A percentile compares a stretch with the other conserved stretches of the same genome.
These are phyloP conservation scores for Boeremia lycopersici DNA, from an alignment of 2,329 filamentous ascomycete genomes.

Conservation along the genomic window DNA sequence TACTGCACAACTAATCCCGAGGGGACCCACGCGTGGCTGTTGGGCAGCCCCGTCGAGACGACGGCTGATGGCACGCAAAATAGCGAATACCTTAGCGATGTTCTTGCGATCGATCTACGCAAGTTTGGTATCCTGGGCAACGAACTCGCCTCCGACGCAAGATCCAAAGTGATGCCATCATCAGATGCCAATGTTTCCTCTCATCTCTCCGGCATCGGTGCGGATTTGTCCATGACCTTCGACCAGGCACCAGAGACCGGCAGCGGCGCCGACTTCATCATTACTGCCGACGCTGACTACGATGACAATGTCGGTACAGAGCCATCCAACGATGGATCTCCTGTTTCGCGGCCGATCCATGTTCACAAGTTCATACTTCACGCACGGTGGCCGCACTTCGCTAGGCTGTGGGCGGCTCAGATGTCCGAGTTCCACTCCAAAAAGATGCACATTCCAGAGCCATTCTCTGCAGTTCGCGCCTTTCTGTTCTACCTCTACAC, in stretches of 20 bases:
- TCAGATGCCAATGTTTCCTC: slow-evolving; percentile 61
- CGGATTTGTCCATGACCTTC: slow-evolving; percentile 85
- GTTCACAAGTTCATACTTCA: slow-evolving; percentile 95
- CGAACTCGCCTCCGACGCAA: slow-evolving; percentile 59
- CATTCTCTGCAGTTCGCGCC: slow-evolving; percentile 89
- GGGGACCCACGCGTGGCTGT: slow-evolving; percentile 93
- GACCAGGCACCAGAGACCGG: slow-evolving; percentile 83
- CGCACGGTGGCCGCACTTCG: slow-evolving; percentile 96
- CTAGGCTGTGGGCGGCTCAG: slow-evolving; percentile 85
- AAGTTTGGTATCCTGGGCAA: slow-evolving; percentile 91
- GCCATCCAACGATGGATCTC: slow-evolving; percentile 48
- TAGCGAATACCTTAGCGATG: slow-evolving; percentile 92
- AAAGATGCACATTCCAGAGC: slow-evolving; percentile 97
- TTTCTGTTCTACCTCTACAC: slow-evolving; percentile 98
- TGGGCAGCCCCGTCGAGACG: slow-evolving; percentile 85
- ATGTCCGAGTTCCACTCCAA: slow-evolving; percentile 98
- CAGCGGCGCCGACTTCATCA: slow-evolving; percentile 86
- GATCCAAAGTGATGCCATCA: slow-evolving; percentile 50
- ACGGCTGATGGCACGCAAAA: slow-evolving; percentile 69
- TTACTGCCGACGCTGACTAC: slow-evolving; percentile 85
- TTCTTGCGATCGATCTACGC: slow-evolving; percentile 90
- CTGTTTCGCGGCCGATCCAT: slow-evolving; percentile 77
- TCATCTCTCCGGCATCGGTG: slow-evolving; percentile 70
- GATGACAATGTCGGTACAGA: slow-evolving; percentile 67
- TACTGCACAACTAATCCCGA: slow-evolving; percentile 97